Base-by-base conservation (phyloP, 2,329 filamentous ascomycete species). In the Elsinoe australis region DNA sequence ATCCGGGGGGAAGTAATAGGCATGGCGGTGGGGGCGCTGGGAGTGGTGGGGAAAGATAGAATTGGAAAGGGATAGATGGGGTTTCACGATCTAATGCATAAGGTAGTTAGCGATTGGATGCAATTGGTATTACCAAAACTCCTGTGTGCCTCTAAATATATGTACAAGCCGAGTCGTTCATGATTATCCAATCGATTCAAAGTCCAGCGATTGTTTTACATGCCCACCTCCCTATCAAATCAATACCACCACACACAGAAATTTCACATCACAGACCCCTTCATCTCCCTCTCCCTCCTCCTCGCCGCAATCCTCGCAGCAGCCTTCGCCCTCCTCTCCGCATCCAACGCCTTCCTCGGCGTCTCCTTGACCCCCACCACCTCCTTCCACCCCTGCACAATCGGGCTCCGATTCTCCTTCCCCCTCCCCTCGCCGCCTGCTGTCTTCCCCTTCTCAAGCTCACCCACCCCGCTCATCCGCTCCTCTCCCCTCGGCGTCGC, bases 1-100 rank as follows among this genome's bases (percentile, higher is more conserved):
- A 95, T 67, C 84, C 67, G 0, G 56, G 58, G n/a, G 57, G 56
- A 15, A 51, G 52, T 5, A 50, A 49, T 22, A 55, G 49, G 28
- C 50, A 52, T 22, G 41, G 49, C 28, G 29, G 29, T 1, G 10
- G 21, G 36, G 36, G 19, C 19, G 21, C n/a, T 29, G 47, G 29
- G 31, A 44, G 39, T 15, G 39, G 19, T 44, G 28, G 28, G 22
- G 12, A n/a, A 15, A 14, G 18, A 15, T 41, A 38, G 24, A n/a
- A n/a, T 21, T 21, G 21, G n/a, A 7, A 41, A 26, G 36, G 19
- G 4, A 32, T 32, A 4, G 29, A 15, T 36, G 19, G 33, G 17
- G 33, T 9, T 9, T 19, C 14, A 17, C 10, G 17, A 18, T 36
- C 14, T 18, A 36, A 17, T 36, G 17, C 33, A 17, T 14, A 10